Evolutionary conservation across 352 stramenopile genomes (phyloP), one percentile per base, ranked within the genome.

Genomic region (Pythium biforme): DNA sequence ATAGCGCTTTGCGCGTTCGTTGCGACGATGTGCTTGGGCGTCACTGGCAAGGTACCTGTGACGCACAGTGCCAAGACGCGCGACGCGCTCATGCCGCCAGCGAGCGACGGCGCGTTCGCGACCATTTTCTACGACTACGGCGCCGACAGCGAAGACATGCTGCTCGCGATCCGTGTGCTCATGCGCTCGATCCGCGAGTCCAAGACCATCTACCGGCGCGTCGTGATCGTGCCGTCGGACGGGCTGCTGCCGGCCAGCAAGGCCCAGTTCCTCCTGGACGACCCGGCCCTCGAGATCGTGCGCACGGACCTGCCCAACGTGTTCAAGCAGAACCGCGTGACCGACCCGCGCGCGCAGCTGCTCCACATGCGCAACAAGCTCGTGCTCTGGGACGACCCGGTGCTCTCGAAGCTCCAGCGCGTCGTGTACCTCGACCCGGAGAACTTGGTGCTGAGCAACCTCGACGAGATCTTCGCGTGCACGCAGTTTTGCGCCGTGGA

Each of bases 321-420:
- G 15, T 92, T 89, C 55, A 63, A 71, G 43, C 70, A 81, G 62
- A 75, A 77, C 70, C 65, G 68, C 26, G 62, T 90, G 52, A 89
- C 70, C 12, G 79, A 93, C 58, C 68, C 76, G 22, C 75, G 81
- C 34, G 83, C 84, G 41, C 84, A 91, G 62, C 60, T 93, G 58
- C 62, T 90, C 64, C 84, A 93, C 64, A 89, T 90, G 80, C 82
- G 82, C 49, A 93, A 93, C 64, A 93, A 91, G 51, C 66, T 91
- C 33, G 82, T 81, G 50, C 77, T 93, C 39, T 93, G 84, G 84
- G 84, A 93, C 61, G 81, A 92, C 34, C 76, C 83, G 17, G 68
- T 74, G 59, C 72, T 93, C 31, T 77, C 77, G 2, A 66, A 72
- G 50, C 68, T 92, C 27, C 79, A 87, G 69, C 82, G 84, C 34